These are phyloP conservation scores for Sporothrix dimorphospora DNA, from an alignment of 2,329 filamentous ascomycete genomes.

Conservation along the genomic window DNA sequence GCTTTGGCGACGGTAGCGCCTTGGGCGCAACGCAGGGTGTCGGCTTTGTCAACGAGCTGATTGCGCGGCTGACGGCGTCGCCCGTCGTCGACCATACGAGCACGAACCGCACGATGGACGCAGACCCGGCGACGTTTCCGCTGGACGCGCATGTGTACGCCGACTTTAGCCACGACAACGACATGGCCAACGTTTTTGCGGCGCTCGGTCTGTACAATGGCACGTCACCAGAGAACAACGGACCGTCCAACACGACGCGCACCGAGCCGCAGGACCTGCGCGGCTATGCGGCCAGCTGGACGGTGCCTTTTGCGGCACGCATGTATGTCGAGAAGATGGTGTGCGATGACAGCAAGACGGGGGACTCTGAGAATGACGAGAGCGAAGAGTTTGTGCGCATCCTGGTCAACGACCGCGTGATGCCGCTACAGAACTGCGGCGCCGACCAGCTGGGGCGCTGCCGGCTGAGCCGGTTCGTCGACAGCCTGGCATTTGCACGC, in stretches of 20 bases:
- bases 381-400: constrained; percentile 76
- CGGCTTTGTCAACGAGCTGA: constrained; percentile 84
- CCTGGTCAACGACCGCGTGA: constrained; percentile 81
- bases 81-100: constrained; percentile 73
- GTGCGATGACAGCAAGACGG: no score
- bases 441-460: constrained; percentile 74
- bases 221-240: background rate
- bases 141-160: constrained; percentile 72
- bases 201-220: constrained; percentile 77
- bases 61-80: constrained; percentile 72
- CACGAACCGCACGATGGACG: constrained; percentile 78
- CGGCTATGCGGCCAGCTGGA: constrained; percentile 77
- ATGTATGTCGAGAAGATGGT: constrained; percentile 87
- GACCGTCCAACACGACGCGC: constrained; percentile 54
- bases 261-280: constrained; percentile 56
- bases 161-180: constrained; percentile 92
- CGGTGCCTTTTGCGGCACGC: constrained; percentile 78
- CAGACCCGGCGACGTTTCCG: constrained; percentile 70
- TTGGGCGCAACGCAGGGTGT: constrained; percentile 84
- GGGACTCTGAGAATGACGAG: no score
- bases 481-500: constrained; percentile 74
- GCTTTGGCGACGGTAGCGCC: constrained; percentile 73
- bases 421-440: constrained; percentile 70
- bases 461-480: constrained; percentile 68
- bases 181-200: constrained; percentile 75